Evolutionary conservation across 768 basidiomycete genomes (phyloP).

Genomic region (Pulveroboletus sp.): DNA sequence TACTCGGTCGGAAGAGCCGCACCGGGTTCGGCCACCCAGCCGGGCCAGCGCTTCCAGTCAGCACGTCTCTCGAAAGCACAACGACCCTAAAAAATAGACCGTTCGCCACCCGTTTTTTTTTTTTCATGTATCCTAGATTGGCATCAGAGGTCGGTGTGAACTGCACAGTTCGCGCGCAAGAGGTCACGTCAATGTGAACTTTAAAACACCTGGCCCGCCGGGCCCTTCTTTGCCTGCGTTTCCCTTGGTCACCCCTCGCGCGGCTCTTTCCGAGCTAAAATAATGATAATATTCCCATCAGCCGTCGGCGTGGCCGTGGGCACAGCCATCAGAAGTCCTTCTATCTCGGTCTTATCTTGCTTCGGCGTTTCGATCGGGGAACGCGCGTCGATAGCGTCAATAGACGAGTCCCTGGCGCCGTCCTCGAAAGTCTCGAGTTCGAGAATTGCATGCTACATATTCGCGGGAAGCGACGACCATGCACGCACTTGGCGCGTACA

Average conservation of each 20-base stretch:
- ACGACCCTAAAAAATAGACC: conserved; percentile 9
- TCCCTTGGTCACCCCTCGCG: neutral
- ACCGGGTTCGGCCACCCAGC: too few relatives aligned
- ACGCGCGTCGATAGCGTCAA: neutral
- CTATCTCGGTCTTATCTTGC: conserved; percentile 15
- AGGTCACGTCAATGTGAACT: conserved; percentile 12
- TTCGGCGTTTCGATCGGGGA: conserved; percentile 12
- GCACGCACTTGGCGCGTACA: neutral
- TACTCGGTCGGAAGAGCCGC: too few relatives aligned
- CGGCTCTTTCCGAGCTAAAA: conserved; percentile 6
- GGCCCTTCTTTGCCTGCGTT: neutral
- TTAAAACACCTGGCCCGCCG: neutral
- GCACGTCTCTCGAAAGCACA: too few relatives aligned
- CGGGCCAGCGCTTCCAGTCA: too few relatives aligned
- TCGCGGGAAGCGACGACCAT: conserved; percentile 14
- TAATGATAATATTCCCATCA: neutral
- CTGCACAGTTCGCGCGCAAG: too few relatives aligned
- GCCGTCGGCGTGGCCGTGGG: neutral
- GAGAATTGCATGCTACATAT: conserved; percentile 5
- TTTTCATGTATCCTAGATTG: conserved; percentile 24
- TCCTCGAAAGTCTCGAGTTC: conserved; percentile 6
- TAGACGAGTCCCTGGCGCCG: conserved; percentile 4
- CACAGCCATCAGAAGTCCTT: conserved; percentile 13
- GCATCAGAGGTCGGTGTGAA: neutral
- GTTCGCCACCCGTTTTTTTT: neutral